Percentiles rank a stretch among this genome's conserved stretches.
These are phyloP conservation scores for Neocatenulostroma microsporum DNA, from an alignment of 2,329 filamentous ascomycete species.

Conservation along the genomic window DNA sequence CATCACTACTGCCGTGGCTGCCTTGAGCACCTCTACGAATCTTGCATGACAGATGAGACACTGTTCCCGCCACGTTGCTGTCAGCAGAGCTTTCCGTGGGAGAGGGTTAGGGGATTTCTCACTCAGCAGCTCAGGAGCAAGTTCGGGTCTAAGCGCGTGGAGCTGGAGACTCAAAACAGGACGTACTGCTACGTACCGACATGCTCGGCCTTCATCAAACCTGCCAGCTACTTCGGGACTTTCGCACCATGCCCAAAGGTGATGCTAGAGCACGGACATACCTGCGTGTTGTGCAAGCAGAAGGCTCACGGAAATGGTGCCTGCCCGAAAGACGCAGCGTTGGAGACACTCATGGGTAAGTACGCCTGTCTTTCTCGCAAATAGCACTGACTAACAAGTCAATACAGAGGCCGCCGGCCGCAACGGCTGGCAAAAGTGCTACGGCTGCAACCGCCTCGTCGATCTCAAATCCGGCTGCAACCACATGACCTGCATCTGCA, in stretches of 20 bases:
- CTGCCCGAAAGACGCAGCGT: constrained; percentile 9
- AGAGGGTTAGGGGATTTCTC: constrained; percentile 29
- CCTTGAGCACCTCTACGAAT: constrained; percentile 36
- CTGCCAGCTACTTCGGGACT: constrained; percentile 23
- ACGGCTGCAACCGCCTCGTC: constrained; percentile 2
- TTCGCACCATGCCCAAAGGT: constrained; percentile 40
- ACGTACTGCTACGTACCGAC: constrained; percentile 42
- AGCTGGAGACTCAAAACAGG: constrained; percentile 39
- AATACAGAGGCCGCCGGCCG: background rate
- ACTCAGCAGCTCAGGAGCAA: constrained; percentile 21
- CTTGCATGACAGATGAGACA: constrained; percentile 39
- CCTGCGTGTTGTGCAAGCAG: constrained; percentile 46
- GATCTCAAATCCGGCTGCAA: constrained; percentile 6
- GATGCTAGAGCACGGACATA: constrained; percentile 25
- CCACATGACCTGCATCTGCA: constrained; percentile 13
- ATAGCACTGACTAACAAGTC: too few species aligned
- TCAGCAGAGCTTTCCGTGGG: constrained; percentile 32
- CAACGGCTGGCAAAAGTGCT: constrained; percentile 5
- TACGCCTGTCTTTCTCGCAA: too few species aligned
- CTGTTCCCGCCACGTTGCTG: constrained; percentile 51
- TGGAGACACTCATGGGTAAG: constrained; percentile 4
- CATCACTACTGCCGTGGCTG: constrained; percentile 43
- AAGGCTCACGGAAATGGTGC: constrained; percentile 4
- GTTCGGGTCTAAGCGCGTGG: constrained; percentile 41
- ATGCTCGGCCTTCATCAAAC: constrained; percentile 43